phyloP scores from a whole-genome alignment of 1,284 basidiomycete species.

The Apiotrichum gracile region DNA sequence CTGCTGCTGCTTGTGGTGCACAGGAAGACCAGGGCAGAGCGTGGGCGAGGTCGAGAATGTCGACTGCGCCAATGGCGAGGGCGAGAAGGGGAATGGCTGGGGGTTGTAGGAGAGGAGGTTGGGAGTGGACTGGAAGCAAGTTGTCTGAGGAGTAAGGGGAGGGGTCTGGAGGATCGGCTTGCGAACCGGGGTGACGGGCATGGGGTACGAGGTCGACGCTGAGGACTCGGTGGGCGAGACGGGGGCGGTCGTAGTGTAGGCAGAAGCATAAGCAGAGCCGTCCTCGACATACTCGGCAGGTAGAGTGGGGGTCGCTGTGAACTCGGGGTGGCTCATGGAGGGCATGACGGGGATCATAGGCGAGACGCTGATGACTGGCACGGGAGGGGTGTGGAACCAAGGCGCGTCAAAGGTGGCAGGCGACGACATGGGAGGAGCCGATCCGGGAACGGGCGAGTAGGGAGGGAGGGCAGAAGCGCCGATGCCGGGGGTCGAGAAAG shows the following conservation, averaged over 20 bases:
- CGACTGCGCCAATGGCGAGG: conserved; percentile 22
- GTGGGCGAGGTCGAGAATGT: conserved; percentile 30
- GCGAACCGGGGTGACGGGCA: conserved; percentile 18
- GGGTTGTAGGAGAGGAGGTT: conserved; percentile 22
- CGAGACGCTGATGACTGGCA: conserved; percentile 18
- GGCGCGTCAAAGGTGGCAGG: conserved; percentile 35
- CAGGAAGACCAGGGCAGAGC: conserved; percentile 30
- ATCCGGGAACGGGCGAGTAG: conserved; percentile 25
- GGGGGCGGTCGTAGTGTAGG: conserved; percentile 15
- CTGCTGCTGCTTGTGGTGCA: conserved; percentile 8
- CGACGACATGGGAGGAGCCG: conserved; percentile 30
- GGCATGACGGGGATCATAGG: conserved; percentile 16
- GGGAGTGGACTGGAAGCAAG: conserved; percentile 23
- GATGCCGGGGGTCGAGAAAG: conserved; percentile 29
- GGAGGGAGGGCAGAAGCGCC: conserved; percentile 12
- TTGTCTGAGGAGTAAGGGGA: conserved; percentile 18
- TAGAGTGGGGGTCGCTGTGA: conserved; percentile 4
- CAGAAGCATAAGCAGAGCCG: conserved; percentile 5
- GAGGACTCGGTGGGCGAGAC: conserved; percentile 22
- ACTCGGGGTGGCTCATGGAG: conserved; percentile 11
- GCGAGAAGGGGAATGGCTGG: conserved; percentile 27
- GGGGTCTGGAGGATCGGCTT: conserved; percentile 11
- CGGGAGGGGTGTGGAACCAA: conserved; percentile 24
- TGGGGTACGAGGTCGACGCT: conserved; percentile 18
- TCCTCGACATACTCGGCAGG: conserved; percentile 6